Percentiles rank a stretch among this genome's conserved stretches.
Conservation (phyloP, 495 filamentous ascomycete species). For the Extremus antarcticus region DNA sequence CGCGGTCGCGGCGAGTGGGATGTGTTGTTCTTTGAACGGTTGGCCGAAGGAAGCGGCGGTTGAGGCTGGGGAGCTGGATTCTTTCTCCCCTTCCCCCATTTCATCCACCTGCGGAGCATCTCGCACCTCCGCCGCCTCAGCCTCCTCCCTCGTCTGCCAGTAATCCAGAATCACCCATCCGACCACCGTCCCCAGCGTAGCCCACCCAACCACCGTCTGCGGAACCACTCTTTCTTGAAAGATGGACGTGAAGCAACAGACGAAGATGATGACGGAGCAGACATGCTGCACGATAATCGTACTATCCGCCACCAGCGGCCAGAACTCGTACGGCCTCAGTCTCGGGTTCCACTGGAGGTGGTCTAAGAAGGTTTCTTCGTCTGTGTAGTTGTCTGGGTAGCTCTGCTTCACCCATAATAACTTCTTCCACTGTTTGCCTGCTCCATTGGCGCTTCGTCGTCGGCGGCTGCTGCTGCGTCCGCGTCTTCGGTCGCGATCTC, state of each 20-base stretch:
- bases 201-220: slow-evolving; percentile 73
- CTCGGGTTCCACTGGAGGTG: slow-evolving; percentile 92
- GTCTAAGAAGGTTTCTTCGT: slow-evolving; percentile 89
- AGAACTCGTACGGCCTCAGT: slow-evolving; percentile 93
- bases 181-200: slow-evolving; percentile 68
- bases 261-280: slow-evolving; percentile 84
- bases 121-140: slow-evolving; percentile 30
- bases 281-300: slow-evolving; percentile 97
- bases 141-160: slow-evolving; percentile 60
- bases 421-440: slow-evolving; percentile 67
- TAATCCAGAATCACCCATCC: slow-evolving; percentile 88
- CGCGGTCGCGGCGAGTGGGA: background rate
- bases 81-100: slow-evolving; percentile 19
- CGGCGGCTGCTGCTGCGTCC: slow-evolving; percentile 48
- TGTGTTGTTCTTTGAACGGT: slow-evolving; percentile 3
- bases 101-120: slow-evolving; percentile 25
- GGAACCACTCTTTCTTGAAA: slow-evolving; percentile 75
- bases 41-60: slow-evolving; percentile 4
- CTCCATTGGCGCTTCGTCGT: slow-evolving; percentile 31
- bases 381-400: slow-evolving; percentile 97
- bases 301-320: slow-evolving; percentile 87
- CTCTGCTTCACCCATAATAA: slow-evolving; percentile 95
- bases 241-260: slow-evolving; percentile 87
- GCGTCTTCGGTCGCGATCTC: slow-evolving; percentile 45
- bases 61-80: slow-evolving; percentile 1